A percentile compares a stretch with the other conserved stretches of the same genome.
Evolutionary conservation across 805 yeast species (phyloP).

Genomic region (Metschnikowia dekortorum): DNA sequence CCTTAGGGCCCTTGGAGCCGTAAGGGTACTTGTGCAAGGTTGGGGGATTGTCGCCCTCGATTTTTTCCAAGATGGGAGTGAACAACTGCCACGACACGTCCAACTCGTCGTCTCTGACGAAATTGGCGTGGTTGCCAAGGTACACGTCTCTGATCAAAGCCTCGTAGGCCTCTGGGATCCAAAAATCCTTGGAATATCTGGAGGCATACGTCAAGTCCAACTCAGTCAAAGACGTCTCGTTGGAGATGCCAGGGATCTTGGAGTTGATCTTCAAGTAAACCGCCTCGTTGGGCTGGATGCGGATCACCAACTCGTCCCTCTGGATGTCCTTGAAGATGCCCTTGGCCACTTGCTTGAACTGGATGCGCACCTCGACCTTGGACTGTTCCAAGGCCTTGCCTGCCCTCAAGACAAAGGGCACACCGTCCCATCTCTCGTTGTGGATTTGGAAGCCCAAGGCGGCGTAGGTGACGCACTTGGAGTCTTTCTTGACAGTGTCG

Average conservation of each 20-base stretch:
- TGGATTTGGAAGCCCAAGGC: conserved; percentile 73
- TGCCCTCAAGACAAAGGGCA: conserved; percentile 91
- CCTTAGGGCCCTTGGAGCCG: conserved; percentile 86
- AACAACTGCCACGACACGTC: conserved; percentile 90
- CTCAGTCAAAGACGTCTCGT: conserved; percentile 79
- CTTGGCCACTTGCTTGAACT: conserved; percentile 79
- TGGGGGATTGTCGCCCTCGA: conserved; percentile 72
- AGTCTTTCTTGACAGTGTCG: conserved; percentile 74
- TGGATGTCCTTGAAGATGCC: conserved; percentile 80
- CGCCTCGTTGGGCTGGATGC: conserved; percentile 94
- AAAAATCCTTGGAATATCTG: conserved; percentile 74
- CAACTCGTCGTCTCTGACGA: conserved; percentile 96
- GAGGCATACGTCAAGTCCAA: conserved; percentile 80
- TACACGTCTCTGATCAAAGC: conserved; percentile 87
- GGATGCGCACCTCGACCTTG: conserved; percentile 92
- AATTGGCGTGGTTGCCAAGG: conserved; percentile 92
- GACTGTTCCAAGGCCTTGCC: conserved; percentile 96
- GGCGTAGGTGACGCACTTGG: conserved; percentile 90
- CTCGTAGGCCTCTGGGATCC: conserved; percentile 98
- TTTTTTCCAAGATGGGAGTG: conserved; percentile 80
- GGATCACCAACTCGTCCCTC: conserved; percentile 88
- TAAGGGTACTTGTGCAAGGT: conserved; percentile 69
- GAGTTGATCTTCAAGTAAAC: conserved; percentile 89
- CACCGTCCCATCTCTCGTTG: conserved; percentile 98
- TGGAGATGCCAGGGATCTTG: conserved; percentile 88